Percentiles rank a stretch among this genome's conserved stretches.
Conservation (phyloP, 441 rosid genomes). For the Pelargonium myrrhifolium region DNA sequence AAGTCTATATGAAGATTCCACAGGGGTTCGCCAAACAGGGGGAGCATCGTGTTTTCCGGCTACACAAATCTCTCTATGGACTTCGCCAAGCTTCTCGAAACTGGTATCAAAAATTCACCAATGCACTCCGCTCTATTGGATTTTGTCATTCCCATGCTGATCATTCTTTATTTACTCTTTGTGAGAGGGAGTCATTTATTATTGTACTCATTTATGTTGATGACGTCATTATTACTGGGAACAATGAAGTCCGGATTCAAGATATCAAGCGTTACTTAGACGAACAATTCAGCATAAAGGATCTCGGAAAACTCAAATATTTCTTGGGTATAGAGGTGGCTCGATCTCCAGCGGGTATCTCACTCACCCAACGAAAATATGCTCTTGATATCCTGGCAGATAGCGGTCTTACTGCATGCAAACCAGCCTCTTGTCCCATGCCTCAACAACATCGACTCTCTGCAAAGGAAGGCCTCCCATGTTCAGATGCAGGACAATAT, state of each 20-base stretch:
- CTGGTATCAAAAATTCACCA: background rate
- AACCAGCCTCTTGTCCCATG: background rate
- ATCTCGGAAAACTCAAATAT: background rate
- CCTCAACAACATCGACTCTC: background rate
- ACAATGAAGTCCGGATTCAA: background rate
- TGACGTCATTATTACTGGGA: background rate
- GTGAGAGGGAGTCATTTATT: background rate
- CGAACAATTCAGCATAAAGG: background rate
- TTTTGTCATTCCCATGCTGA: background rate
- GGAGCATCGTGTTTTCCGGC: too few relatives aligned
- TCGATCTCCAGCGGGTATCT: background rate
- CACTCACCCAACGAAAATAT: background rate
- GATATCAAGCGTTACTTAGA: background rate
- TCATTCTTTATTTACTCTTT: background rate
- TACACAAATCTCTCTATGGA: too few relatives aligned
- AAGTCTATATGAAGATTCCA: too few relatives aligned
- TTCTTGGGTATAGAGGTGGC: slow-evolving; percentile 2
- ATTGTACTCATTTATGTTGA: slow-evolving; percentile 7
- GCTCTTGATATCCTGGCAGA: background rate
- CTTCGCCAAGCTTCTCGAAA: too few relatives aligned
- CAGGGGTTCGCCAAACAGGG: too few relatives aligned
- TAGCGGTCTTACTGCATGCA: background rate
- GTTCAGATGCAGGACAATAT: background rate
- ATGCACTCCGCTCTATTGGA: background rate
- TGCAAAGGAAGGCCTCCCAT: background rate